Conservation (phyloP, 179 eudicot genomes). For the Dionaea muscipula region DNA sequence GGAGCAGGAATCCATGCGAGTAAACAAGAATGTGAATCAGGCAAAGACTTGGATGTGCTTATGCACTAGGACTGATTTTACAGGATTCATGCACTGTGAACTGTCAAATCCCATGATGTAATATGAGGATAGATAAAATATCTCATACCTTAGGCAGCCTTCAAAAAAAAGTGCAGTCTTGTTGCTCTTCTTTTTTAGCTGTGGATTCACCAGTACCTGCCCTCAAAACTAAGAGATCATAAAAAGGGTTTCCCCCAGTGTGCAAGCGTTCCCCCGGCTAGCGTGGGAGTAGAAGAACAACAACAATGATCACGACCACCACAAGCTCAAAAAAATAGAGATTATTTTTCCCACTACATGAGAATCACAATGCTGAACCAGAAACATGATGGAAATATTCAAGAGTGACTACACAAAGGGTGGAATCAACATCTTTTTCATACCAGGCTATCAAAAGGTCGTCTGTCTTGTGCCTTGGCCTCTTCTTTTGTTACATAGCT, state of each 20-base stretch:
- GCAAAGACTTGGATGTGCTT: no score
- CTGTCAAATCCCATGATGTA: not conserved
- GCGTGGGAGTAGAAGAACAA: no score
- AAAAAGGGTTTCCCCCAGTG: no score
- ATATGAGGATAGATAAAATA: not conserved
- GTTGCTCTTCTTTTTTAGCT: conserved; percentile 52
- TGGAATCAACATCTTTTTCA: conserved; percentile 1
- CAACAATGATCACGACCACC: no score
- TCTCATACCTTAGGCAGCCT: conserved; percentile 80
- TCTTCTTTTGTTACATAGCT: conserved; percentile 72
- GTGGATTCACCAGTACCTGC: conserved; percentile 86
- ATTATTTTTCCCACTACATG: conserved; percentile 6
- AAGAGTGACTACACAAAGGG: not conserved
- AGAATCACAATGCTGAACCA: not conserved
- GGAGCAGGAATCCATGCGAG: no score
- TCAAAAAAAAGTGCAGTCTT: conserved; percentile 78
- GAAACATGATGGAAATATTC: conserved; percentile 1
- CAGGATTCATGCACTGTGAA: no score
- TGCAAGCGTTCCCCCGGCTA: no score
- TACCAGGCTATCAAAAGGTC: conserved; percentile 91
- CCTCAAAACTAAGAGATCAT: conserved; percentile 25
- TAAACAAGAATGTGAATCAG: no score
- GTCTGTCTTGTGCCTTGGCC: conserved; percentile 54
- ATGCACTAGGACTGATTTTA: no score
- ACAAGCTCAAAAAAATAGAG: conserved; percentile 1